A percentile compares a stretch with the other conserved stretches of the same genome.
These are phyloP conservation scores for Kuraishia ogatae DNA, from an alignment of 805 yeast species.

Conservation along the genomic window DNA sequence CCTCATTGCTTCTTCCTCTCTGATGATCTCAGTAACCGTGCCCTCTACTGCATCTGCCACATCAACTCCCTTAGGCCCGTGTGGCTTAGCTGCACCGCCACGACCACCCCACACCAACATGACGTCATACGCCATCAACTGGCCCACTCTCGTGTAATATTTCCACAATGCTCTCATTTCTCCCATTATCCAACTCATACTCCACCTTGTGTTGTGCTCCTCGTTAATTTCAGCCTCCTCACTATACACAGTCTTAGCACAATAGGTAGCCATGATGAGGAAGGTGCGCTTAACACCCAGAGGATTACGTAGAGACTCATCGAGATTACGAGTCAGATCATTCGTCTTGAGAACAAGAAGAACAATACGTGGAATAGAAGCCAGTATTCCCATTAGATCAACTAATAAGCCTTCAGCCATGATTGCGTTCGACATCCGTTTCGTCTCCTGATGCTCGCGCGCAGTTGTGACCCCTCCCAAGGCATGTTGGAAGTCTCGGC, in stretches of 20 bases:
- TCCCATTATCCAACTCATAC: conserved; percentile 16
- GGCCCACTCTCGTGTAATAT: conserved; percentile 21
- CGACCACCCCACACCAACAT: conserved; percentile 5
- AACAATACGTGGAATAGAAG: conserved; percentile 79
- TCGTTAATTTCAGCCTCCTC: conserved; percentile 31
- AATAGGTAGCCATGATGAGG: conserved; percentile 81
- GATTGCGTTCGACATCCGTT: conserved; percentile 55
- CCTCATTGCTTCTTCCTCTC: neutral
- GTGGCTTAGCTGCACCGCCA: neutral
- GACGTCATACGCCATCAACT: conserved; percentile 25
- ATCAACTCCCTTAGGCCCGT: too few relatives aligned
- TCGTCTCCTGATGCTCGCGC: conserved; percentile 56
- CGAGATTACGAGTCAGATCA: conserved; percentile 83
- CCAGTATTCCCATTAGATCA: conserved; percentile 70
- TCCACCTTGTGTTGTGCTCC: conserved; percentile 9
- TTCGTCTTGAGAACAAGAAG: conserved; percentile 85
- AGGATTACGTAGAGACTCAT: conserved; percentile 74
- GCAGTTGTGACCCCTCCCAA: conserved; percentile 44
- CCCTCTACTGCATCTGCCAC: neutral
- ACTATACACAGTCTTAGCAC: conserved; percentile 71
- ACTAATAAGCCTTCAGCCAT: conserved; percentile 56
- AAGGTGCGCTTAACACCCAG: conserved; percentile 85
- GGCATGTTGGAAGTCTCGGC: conserved; percentile 78
- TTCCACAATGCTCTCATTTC: conserved; percentile 21
- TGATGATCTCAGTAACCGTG: neutral